Evolutionary conservation across 352 stramenopile species (phyloP).

Genomic region (Aphanomyces cochlioides): DNA sequence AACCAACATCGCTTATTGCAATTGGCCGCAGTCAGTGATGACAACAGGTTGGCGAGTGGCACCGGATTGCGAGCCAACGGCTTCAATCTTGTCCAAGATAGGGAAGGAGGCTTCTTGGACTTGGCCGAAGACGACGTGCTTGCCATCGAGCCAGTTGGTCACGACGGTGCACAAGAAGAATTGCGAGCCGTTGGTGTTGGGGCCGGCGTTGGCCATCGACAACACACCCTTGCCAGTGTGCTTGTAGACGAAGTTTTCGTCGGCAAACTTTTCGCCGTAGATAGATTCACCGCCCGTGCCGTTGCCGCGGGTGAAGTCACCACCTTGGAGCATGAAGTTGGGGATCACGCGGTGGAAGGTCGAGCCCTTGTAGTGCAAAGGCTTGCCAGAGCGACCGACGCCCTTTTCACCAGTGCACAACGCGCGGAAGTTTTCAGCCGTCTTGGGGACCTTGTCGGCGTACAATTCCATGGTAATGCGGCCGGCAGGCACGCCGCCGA

Average conservation of each 20-base stretch:
- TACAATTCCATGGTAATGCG: conserved; percentile 88
- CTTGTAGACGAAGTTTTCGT: conserved; percentile 95
- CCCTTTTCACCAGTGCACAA: conserved; percentile 60
- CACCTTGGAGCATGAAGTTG: conserved; percentile 84
- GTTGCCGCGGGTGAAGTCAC: conserved; percentile 85
- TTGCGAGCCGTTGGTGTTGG: conserved; percentile 95
- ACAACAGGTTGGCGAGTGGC: conserved; percentile 86
- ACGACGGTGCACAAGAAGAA: conserved; percentile 95
- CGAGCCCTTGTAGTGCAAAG: conserved; percentile 80
- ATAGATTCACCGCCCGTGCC: conserved; percentile 93
- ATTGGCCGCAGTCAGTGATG: conserved; percentile 95
- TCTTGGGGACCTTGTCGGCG: conserved; percentile 77
- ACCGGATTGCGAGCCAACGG: conserved; percentile 90
- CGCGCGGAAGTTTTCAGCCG: conserved; percentile 53
- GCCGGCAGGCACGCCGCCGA: conserved; percentile 90
- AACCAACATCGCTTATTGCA: conserved; percentile 88
- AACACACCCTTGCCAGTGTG: conserved; percentile 91
- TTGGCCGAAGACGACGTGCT: conserved; percentile 94
- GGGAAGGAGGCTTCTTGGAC: conserved; percentile 93
- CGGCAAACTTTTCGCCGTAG: conserved; percentile 93
- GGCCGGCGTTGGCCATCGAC: conserved; percentile 95
- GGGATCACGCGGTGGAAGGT: conserved; percentile 87
- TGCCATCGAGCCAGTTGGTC: conserved; percentile 88
- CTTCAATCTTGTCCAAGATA: conserved; percentile 96
- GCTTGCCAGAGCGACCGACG: conserved; percentile 64